phyloP scores from a whole-genome alignment of 1,284 basidiomycete species.

The Ceratobasidium sp. region DNA sequence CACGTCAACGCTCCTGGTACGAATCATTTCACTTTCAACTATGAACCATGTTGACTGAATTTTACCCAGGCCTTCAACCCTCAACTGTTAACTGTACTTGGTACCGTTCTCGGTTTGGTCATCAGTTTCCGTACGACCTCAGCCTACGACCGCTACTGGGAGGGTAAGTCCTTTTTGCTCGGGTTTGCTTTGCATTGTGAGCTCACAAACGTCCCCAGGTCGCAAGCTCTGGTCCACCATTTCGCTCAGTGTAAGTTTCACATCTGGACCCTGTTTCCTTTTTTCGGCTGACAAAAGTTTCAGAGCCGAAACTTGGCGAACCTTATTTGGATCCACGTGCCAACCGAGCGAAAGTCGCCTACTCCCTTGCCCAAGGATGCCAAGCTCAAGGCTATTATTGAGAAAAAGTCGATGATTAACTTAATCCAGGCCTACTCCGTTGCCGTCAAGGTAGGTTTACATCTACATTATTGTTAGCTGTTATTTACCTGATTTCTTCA shows the following conservation, averaged over 20 bases:
- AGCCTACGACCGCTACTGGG: slow-evolving; percentile 69
- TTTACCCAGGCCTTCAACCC: background rate
- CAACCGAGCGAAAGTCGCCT: slow-evolving; percentile 58
- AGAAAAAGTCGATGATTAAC: slow-evolving; percentile 80
- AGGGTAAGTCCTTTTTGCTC: slow-evolving; percentile 47
- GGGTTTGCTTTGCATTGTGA: background rate
- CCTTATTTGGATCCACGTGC: slow-evolving; percentile 70
- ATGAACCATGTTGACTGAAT: background rate
- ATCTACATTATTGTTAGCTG: background rate
- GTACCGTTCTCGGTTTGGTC: slow-evolving; percentile 56
- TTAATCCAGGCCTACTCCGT: slow-evolving; percentile 74
- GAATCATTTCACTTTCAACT: background rate
- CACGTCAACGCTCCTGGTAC: background rate
- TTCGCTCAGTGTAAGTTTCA: slow-evolving; percentile 23
- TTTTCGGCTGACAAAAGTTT: slow-evolving; percentile 6
- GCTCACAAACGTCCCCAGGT: slow-evolving; percentile 1
- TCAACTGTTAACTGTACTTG: slow-evolving; percentile 27
- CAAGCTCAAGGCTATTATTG: slow-evolving; percentile 64
- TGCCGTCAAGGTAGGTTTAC: slow-evolving; percentile 59
- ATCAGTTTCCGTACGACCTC: slow-evolving; percentile 61
- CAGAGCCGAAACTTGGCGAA: slow-evolving; percentile 46
- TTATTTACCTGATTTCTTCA: slow-evolving; percentile 20
- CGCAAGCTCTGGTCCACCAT: slow-evolving; percentile 35
- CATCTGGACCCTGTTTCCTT: background rate
- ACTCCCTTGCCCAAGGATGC: slow-evolving; percentile 53